These are phyloP conservation scores for Populus hybrid DNA, from an alignment of 441 rosid species.

Conservation along the genomic window DNA sequence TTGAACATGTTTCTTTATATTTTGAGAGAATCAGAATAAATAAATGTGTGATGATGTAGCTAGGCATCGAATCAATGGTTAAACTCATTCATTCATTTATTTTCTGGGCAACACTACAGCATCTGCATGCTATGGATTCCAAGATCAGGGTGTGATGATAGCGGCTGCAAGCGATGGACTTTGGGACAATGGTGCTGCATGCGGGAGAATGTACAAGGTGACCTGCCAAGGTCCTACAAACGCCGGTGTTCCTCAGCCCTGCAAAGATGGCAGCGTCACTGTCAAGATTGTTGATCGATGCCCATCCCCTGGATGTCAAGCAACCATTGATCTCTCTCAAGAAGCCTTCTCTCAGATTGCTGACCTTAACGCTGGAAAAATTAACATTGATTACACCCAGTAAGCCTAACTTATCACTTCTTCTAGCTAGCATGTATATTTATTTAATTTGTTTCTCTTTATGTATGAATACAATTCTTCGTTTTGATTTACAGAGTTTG, in stretches of 20 bases:
- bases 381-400: slow-evolving; percentile 24
- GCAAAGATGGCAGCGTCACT: slow-evolving; percentile 16
- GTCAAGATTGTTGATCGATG: slow-evolving; percentile 30
- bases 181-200: slow-evolving; percentile 20
- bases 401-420: neutral
- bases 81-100: neutral
- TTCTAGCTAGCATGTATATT: neutral
- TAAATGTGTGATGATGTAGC: no score
- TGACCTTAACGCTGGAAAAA: slow-evolving; percentile 24
- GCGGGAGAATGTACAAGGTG: slow-evolving; percentile 15
- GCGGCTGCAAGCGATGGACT: slow-evolving; percentile 21
- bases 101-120: slow-evolving; percentile 11
- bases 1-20: neutral
- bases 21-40: neutral
- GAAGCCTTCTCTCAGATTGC: slow-evolving; percentile 32
- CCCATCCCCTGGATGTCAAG: slow-evolving; percentile 18
- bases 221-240: slow-evolving; percentile 19
- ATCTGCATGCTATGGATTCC: slow-evolving; percentile 23
- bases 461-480: neutral
- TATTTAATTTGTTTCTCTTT: neutral
- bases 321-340: slow-evolving; percentile 28
- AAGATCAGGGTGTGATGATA: slow-evolving; percentile 28
- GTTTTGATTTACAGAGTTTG: neutral
- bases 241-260: neutral
- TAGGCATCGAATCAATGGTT: neutral